Evolutionary conservation across 1,284 basidiomycete species (phyloP).

Genomic region (Exobasidium rhododendri): DNA sequence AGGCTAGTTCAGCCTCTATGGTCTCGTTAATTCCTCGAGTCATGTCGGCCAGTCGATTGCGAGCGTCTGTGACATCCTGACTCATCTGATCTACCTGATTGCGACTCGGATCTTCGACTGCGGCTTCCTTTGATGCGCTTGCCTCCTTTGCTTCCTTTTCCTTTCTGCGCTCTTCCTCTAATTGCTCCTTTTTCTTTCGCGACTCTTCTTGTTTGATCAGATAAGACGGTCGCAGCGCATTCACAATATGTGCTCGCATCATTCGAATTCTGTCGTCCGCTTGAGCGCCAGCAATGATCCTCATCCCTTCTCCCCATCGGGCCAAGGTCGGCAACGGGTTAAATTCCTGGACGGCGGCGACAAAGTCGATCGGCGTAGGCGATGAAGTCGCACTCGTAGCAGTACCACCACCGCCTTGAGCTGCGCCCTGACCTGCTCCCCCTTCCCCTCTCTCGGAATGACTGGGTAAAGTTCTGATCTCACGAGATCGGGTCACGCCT

Average conservation of each 20-base stretch:
- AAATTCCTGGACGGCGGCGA: conserved; percentile 55
- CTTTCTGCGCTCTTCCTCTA: background rate
- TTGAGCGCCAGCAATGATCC: conserved; percentile 73
- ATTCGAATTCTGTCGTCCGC: conserved; percentile 67
- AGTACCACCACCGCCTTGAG: background rate
- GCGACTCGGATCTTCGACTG: background rate
- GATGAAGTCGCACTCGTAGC: background rate
- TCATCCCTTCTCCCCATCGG: conserved; percentile 85
- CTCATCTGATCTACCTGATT: background rate
- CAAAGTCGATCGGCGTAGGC: conserved; percentile 32
- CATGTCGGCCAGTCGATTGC: background rate
- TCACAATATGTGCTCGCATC: conserved; percentile 69
- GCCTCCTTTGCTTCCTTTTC: conserved; percentile 3
- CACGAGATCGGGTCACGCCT: background rate
- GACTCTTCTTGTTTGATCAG: conserved; percentile 52
- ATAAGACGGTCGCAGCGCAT: conserved; percentile 72
- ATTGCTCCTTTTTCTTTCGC: conserved; percentile 53
- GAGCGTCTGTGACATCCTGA: background rate
- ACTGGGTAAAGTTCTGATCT: background rate
- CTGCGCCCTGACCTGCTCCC: too few species aligned
- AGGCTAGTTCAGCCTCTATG: background rate
- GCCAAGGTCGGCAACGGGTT: conserved; percentile 74
- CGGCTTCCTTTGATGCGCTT: background rate
- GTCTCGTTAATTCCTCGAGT: background rate
- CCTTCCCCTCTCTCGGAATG: background rate